Base-by-base conservation (phyloP, 306 rosid genomes). In the Medicago ruthenica region DNA sequence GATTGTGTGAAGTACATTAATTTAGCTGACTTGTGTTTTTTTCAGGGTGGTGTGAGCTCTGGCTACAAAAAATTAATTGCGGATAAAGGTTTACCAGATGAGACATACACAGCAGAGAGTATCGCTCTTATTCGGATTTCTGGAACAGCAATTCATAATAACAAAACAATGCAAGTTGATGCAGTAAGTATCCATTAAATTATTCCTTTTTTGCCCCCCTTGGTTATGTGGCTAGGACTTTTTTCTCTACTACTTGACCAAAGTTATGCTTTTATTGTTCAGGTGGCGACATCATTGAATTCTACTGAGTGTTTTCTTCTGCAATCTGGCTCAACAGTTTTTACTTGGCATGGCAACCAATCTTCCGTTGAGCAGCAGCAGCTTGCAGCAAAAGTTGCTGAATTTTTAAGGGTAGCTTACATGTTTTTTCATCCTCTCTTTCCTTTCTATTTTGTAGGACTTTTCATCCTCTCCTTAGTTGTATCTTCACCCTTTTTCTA, bases 261-360 rank as follows among this genome's bases (percentile, higher is more conserved):
- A 72, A 27, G 31, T 44, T 64, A 34, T 78, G 48, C 66, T 77
- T 14, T 81, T 70, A 18, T 73, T 88, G 51, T 84, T 84, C 86
- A 96, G 99, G 96, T 86, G 63, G 98, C 93, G 10, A 21, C 92
- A 34, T 96, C 98, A 8, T 80, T 96, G 88, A 96, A 83, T 85
- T 83, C 99, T 63, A 75, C 83, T 0, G 98, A 92, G 87, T 92
- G 97, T 76, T 96, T 89, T 83, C 67, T 96, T 72, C 84, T 96
- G 79, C 99, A 96, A 88, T 92, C 99, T 75, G 96, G 98, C 70
- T 89, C 97, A 80, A 81, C 99, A 42, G 68, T 92, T 79, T 96
- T 96, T 79, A 79, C 86, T 50, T 96, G 99, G 99, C 96, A 90
- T 75, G 99, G 98, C 83, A 96, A 88, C 77, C 99, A 92, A 82